Evolutionary conservation across 768 basidiomycete species (phyloP).

Genomic region (Agrocybe pediades): DNA sequence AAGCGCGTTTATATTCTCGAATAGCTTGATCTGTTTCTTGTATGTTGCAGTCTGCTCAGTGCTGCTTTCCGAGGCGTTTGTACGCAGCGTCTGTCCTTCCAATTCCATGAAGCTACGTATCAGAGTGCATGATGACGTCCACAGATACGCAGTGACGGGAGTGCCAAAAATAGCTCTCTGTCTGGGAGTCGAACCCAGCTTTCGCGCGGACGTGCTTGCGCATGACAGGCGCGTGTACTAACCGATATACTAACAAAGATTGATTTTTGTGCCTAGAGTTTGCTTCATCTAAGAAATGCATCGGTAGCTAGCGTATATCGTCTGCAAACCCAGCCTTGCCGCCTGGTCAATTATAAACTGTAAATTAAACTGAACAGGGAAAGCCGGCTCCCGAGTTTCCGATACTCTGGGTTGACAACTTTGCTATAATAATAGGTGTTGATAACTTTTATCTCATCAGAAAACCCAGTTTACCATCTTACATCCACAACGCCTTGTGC

Average conservation of each 20-base stretch:
- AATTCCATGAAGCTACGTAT: too few relatives aligned
- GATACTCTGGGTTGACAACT: background rate
- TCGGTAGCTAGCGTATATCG: too few relatives aligned
- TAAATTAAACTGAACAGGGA: too few relatives aligned
- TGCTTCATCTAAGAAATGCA: too few relatives aligned
- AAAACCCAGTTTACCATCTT: background rate
- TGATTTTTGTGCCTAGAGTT: background rate
- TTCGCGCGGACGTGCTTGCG: slow-evolving; percentile 20
- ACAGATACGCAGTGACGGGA: background rate
- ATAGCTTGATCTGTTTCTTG: too few relatives aligned
- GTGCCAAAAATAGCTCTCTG: slow-evolving; percentile 18
- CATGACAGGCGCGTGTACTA: slow-evolving; percentile 53
- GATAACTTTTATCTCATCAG: background rate
- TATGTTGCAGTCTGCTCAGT: too few relatives aligned
- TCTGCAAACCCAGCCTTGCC: too few relatives aligned
- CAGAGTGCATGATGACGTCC: too few relatives aligned
- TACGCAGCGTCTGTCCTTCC: too few relatives aligned
- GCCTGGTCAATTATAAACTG: too few relatives aligned
- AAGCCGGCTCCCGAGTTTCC: background rate
- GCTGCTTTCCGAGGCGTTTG: too few relatives aligned
- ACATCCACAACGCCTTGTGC: background rate
- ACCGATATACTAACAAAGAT: slow-evolving; percentile 37
- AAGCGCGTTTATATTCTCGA: too few relatives aligned
- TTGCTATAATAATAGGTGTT: background rate
- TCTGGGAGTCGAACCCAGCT: slow-evolving; percentile 33